A percentile compares a stretch with the other conserved stretches of the same genome.
phyloP scores from a whole-genome alignment of 176 grass and related monocot genomes.

The Carex cristatella region DNA sequence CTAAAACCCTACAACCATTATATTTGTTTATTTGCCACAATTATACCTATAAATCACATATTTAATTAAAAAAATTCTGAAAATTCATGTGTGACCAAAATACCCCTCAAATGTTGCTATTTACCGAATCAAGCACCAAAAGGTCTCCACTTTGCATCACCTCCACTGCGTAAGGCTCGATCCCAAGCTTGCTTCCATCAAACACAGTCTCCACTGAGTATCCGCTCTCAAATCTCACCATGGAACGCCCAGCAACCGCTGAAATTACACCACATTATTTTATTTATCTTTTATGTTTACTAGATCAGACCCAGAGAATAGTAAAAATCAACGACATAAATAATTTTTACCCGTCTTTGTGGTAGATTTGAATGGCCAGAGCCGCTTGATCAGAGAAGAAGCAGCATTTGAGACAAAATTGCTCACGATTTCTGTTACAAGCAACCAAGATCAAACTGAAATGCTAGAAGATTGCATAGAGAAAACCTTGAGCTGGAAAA shows the following conservation, averaged over 20 bases:
- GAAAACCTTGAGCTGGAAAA: not conserved
- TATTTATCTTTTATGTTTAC: not conserved
- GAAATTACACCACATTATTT: slow-evolving; percentile 7
- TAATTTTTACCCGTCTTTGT: slow-evolving; percentile 51
- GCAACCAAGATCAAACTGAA: not conserved
- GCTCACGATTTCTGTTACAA: slow-evolving; percentile 51
- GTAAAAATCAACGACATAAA: slow-evolving; percentile 19
- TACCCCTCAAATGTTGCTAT: slow-evolving; percentile 98
- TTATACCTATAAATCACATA: too few relatives aligned
- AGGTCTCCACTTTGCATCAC: slow-evolving; percentile 71
- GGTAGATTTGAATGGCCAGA: slow-evolving; percentile 84
- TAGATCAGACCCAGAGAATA: slow-evolving; percentile 11
- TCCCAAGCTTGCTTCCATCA: slow-evolving; percentile 93
- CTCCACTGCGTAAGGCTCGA: slow-evolving; percentile 83
- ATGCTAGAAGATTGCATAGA: not conserved
- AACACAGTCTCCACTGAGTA: slow-evolving; percentile 93
- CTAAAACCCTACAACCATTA: too few relatives aligned
- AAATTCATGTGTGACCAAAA: too few relatives aligned
- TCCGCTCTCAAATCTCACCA: slow-evolving; percentile 89
- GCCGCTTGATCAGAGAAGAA: slow-evolving; percentile 50
- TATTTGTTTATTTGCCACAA: too few relatives aligned
- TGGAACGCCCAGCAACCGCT: slow-evolving; percentile 38
- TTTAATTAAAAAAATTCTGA: too few relatives aligned
- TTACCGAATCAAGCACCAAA: slow-evolving; percentile 88
- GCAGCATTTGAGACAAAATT: slow-evolving; percentile 50